phyloP scores from a whole-genome alignment of 345 rosid genomes.

The Trapa incisa region DNA sequence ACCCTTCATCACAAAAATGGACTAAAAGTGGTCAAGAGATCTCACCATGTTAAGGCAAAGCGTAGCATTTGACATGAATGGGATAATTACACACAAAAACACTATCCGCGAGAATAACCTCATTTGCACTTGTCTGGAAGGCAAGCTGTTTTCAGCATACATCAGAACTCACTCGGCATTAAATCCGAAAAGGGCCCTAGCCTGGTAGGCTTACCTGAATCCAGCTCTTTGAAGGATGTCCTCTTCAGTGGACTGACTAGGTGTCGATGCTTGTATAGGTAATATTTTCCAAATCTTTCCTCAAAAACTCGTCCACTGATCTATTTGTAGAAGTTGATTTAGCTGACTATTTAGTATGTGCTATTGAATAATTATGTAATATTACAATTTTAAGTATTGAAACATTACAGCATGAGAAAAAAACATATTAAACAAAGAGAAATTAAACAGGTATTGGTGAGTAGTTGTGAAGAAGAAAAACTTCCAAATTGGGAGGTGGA shows the following conservation, averaged over 20 bases:
- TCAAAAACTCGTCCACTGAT: conserved; percentile 13
- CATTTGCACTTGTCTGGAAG: conserved; percentile 66
- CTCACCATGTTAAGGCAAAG: conserved; percentile 56
- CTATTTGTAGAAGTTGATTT: conserved; percentile 15
- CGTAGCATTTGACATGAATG: conserved; percentile 46
- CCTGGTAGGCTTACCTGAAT: conserved; percentile 30
- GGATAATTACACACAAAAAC: conserved; percentile 66
- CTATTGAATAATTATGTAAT: too few species aligned
- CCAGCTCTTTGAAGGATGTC: conserved; percentile 34
- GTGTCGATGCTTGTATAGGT: conserved; percentile 9
- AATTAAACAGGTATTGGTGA: too few species aligned
- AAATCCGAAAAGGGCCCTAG: not conserved
- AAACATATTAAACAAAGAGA: too few species aligned
- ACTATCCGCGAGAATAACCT: conserved; percentile 69
- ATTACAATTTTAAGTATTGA: too few species aligned
- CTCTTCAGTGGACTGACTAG: conserved; percentile 31
- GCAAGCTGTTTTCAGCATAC: not conserved
- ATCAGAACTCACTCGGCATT: not conserved
- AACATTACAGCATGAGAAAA: too few species aligned
- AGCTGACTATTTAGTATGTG: too few species aligned
- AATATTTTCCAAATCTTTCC: conserved; percentile 18
- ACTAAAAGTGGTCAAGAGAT: not conserved
- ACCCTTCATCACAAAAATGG: not conserved
- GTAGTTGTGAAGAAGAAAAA: too few species aligned
- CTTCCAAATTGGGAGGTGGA: too few species aligned